Conservation (phyloP, 2,329 filamentous ascomycete species). For the Penicillium sp. region DNA sequence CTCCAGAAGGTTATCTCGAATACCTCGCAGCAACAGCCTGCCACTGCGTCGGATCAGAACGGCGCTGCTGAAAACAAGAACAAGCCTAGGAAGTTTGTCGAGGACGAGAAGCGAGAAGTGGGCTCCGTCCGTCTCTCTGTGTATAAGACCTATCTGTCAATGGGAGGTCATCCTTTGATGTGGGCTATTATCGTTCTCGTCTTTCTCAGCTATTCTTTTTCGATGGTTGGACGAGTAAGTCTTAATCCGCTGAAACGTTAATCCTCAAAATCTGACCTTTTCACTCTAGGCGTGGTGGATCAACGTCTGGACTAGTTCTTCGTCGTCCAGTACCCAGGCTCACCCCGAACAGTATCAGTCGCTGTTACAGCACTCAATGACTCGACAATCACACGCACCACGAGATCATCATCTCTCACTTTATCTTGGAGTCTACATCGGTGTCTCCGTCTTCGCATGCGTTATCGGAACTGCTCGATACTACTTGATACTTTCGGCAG, state of each 20-base stretch:
- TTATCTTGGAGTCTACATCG: constrained; percentile 67
- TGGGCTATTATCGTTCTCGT: constrained; percentile 57
- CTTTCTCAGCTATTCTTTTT: constrained; percentile 55
- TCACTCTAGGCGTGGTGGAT: constrained; percentile 47
- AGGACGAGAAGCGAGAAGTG: constrained; percentile 69
- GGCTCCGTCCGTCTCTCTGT: constrained; percentile 66
- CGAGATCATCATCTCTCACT: constrained; percentile 46
- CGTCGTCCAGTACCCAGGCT: constrained; percentile 21
- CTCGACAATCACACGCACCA: not conserved
- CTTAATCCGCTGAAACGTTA: not conserved
- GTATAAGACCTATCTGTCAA: constrained; percentile 65
- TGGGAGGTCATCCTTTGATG: constrained; percentile 61
- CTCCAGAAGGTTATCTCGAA: constrained; percentile 27
- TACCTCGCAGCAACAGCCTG: constrained; percentile 11
- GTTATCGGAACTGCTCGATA: constrained; percentile 62
- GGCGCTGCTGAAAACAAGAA: constrained; percentile 19
- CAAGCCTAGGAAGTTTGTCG: constrained; percentile 66
- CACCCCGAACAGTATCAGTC: constrained; percentile 15
- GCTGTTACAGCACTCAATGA: constrained; percentile 19
- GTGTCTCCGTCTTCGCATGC: constrained; percentile 56
- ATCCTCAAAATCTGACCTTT: not conserved
- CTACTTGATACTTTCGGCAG: constrained; percentile 62
- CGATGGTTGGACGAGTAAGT: constrained; percentile 53
- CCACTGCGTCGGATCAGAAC: constrained; percentile 10
- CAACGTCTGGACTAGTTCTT: constrained; percentile 46